phyloP scores from a whole-genome alignment of 2,329 filamentous ascomycete genomes.

The Magnaporthales sp. region DNA sequence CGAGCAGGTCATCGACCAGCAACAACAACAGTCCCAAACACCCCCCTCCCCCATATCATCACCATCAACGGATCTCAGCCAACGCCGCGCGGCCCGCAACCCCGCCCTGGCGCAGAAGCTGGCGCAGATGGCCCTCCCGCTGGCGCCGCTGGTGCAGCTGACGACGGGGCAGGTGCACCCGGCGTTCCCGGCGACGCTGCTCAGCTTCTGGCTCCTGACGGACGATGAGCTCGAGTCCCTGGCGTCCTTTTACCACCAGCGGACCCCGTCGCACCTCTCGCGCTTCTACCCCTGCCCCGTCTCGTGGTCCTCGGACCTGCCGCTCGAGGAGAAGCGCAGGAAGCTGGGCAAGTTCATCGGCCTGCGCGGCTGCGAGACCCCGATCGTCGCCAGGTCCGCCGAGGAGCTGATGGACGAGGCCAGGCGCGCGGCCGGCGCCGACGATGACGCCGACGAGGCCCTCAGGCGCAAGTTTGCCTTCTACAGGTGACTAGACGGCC shows the following conservation, averaged over 20 bases:
- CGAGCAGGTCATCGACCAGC: background rate
- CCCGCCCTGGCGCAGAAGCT: conserved; percentile 53
- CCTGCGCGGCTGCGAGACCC: conserved; percentile 45
- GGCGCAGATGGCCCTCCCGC: conserved; percentile 52
- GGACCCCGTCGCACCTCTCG: conserved; percentile 44
- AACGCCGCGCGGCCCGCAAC: conserved; percentile 31
- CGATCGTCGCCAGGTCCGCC: conserved; percentile 11
- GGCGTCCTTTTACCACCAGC: conserved; percentile 67
- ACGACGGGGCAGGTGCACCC: conserved; percentile 54
- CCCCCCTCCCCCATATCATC: background rate
- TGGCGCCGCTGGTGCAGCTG: conserved; percentile 59
- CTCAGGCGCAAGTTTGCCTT: conserved; percentile 36
- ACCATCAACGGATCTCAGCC: conserved; percentile 17
- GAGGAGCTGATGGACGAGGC: conserved; percentile 24
- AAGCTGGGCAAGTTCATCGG: conserved; percentile 70
- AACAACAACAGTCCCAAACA: background rate
- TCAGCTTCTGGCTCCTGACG: conserved; percentile 67
- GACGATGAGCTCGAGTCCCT: conserved; percentile 61
- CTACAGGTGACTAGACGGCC: background rate
- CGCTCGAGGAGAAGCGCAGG: conserved; percentile 59
- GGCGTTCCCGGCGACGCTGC: conserved; percentile 55
- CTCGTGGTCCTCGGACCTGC: conserved; percentile 45
- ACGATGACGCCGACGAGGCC: conserved; percentile 34
- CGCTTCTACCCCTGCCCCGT: conserved; percentile 60
- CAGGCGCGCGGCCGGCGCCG: conserved; percentile 25